Conservation (phyloP, 1,139 yeast species). For the Blastobotrys raffinosifermentans region DNA sequence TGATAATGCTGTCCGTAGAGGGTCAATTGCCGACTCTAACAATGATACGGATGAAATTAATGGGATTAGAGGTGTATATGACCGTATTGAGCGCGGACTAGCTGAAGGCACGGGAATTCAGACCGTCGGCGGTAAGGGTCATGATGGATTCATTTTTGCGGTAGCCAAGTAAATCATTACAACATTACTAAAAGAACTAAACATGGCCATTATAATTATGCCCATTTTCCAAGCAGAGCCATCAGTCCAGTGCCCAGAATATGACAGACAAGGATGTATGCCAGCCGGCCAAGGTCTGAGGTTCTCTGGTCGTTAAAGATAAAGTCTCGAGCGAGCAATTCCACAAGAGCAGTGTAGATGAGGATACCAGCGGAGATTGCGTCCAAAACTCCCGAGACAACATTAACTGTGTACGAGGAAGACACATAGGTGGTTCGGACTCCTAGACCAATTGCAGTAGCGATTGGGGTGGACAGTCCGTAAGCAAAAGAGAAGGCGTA, state of each 20-base stretch:
- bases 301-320: constrained; percentile 41
- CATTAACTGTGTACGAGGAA: constrained; percentile 47
- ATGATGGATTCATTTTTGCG: too few species aligned
- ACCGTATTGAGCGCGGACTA: too few species aligned
- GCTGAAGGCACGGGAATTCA: too few species aligned
- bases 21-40: too few species aligned
- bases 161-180: too few species aligned
- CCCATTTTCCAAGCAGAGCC: constrained; percentile 88
- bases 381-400: constrained; percentile 74
- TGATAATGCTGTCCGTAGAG: too few species aligned
- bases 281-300: constrained; percentile 27
- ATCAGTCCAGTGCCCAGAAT: constrained; percentile 70
- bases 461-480: constrained; percentile 67
- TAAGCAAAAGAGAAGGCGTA: constrained; percentile 54
- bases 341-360: constrained; percentile 75
- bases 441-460: constrained; percentile 80
- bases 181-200: too few species aligned
- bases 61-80: too few species aligned
- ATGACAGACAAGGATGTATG: constrained; percentile 37
- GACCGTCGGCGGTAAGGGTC: too few species aligned
- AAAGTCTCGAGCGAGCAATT: constrained; percentile 81
- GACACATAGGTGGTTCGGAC: constrained; percentile 59
- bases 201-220: constrained; percentile 34
- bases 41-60: too few species aligned
- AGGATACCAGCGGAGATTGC: constrained; percentile 80